Conservation (phyloP, 257 asterid genomes). For the Haberlea rhodopensis region DNA sequence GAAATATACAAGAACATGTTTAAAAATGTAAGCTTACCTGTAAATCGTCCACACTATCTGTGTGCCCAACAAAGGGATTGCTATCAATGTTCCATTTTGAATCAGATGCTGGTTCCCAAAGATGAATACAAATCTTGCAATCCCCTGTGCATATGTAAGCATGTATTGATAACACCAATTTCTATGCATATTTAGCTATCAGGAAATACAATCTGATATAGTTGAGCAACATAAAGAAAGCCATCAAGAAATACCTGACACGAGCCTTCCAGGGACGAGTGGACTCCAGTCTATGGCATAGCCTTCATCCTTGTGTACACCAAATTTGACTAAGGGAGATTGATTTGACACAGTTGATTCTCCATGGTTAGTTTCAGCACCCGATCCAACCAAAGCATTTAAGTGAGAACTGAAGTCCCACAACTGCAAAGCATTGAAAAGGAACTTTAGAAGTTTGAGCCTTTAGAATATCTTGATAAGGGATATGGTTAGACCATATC, state of each 20-base stretch:
- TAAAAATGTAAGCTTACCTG: slow-evolving; percentile 41
- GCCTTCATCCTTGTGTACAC: slow-evolving; percentile 94
- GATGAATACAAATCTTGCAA: slow-evolving; percentile 75
- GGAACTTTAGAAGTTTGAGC: slow-evolving; percentile 2
- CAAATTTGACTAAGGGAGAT: slow-evolving; percentile 68
- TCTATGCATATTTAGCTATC: neutral
- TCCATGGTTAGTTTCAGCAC: slow-evolving; percentile 39
- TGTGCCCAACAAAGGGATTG: slow-evolving; percentile 52
- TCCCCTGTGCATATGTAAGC: slow-evolving; percentile 48
- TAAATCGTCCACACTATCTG: slow-evolving; percentile 87
- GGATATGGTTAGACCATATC: slow-evolving; percentile 3
- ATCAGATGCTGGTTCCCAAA: slow-evolving; percentile 87
- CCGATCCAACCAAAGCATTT: slow-evolving; percentile 63
- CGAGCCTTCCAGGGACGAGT: slow-evolving; percentile 83
- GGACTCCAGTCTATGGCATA: slow-evolving; percentile 97
- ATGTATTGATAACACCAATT: neutral
- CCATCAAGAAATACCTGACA: slow-evolving; percentile 50
- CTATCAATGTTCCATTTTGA: slow-evolving; percentile 75
- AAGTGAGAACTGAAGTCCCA: slow-evolving; percentile 92
- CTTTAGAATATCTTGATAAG: neutral
- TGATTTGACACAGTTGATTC: slow-evolving; percentile 52
- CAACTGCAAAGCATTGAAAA: slow-evolving; percentile 47
- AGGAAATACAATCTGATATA: neutral
- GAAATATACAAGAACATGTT: neutral
- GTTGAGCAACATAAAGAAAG: slow-evolving; percentile 29